Evolutionary conservation across 164 flowering plant genomes (phyloP).

Genomic region (Macadamia integrifolia): DNA sequence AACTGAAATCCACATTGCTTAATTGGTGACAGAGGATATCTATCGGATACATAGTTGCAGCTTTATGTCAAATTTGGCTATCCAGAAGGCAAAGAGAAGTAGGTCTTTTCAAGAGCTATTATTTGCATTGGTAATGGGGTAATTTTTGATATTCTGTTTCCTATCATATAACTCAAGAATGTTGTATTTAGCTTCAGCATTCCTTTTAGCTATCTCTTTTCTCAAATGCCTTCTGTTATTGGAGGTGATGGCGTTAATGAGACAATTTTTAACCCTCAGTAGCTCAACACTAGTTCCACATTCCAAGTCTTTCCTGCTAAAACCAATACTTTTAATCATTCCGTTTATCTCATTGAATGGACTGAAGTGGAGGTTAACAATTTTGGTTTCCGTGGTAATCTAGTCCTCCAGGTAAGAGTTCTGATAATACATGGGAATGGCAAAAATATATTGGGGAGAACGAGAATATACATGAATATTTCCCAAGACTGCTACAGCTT

Average conservation of each 20-base stretch:
- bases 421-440: too few species aligned
- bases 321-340: background rate
- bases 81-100: conserved; percentile 16
- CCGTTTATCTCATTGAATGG: background rate
- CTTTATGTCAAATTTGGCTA: conserved; percentile 72
- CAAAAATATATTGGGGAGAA: too few species aligned
- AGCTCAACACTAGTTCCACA: background rate
- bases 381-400: too few species aligned
- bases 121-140: conserved; percentile 49
- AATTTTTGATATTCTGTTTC: background rate
- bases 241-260: background rate
- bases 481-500: too few species aligned
- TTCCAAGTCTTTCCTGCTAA: background rate
- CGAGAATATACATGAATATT: too few species aligned
- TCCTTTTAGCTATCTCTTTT: background rate
- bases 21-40: conserved; percentile 53
- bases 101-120: conserved; percentile 25
- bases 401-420: too few species aligned
- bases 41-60: conserved; percentile 54
- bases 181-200: background rate
- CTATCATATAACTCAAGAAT: background rate
- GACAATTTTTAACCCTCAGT: background rate
- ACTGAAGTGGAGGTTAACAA: background rate
- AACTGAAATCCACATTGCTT: background rate
- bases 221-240: background rate